phyloP scores from a whole-genome alignment of 805 yeast genomes.

The Saccharomycopsis selenospora region DNA sequence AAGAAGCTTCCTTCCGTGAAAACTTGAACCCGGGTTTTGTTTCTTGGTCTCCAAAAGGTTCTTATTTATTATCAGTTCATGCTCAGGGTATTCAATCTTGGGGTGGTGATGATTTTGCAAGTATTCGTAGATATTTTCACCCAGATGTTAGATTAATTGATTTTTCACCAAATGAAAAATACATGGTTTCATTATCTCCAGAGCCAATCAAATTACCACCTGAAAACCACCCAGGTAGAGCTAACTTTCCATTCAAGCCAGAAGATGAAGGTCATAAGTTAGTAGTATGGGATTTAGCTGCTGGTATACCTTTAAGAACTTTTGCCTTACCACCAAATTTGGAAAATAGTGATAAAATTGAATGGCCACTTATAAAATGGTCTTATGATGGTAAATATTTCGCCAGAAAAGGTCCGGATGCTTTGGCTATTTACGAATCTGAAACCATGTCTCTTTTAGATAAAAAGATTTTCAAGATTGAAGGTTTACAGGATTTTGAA shows the following conservation, averaged over 20 bases:
- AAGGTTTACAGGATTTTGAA: slow-evolving; percentile 83
- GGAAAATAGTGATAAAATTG: slow-evolving; percentile 49
- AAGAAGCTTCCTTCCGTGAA: slow-evolving; percentile 73
- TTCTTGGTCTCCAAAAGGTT: slow-evolving; percentile 90
- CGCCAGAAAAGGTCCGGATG: slow-evolving; percentile 92
- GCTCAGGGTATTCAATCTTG: slow-evolving; percentile 93
- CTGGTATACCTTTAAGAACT: slow-evolving; percentile 79
- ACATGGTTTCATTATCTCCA: slow-evolving; percentile 82
- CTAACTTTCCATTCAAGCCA: slow-evolving; percentile 72
- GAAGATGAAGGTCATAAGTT: slow-evolving; percentile 89
- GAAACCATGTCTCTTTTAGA: slow-evolving; percentile 72
- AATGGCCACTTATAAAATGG: slow-evolving; percentile 97
- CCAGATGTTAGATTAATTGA: slow-evolving; percentile 85
- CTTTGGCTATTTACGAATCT: slow-evolving; percentile 83
- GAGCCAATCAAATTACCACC: slow-evolving; percentile 72
- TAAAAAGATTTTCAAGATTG: slow-evolving; percentile 75
- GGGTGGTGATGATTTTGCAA: slow-evolving; percentile 81
- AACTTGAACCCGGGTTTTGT: slow-evolving; percentile 86
- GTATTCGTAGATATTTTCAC: slow-evolving; percentile 74
- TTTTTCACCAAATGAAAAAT: slow-evolving; percentile 89
- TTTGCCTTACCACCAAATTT: slow-evolving; percentile 80
- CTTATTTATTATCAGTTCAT: slow-evolving; percentile 78
- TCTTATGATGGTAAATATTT: slow-evolving; percentile 86
- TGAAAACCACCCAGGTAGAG: slow-evolving; percentile 53
- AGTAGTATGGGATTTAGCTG: slow-evolving; percentile 83